Conservation (phyloP, 2,329 filamentous ascomycete species). For the Cladorrhinum sp. region DNA sequence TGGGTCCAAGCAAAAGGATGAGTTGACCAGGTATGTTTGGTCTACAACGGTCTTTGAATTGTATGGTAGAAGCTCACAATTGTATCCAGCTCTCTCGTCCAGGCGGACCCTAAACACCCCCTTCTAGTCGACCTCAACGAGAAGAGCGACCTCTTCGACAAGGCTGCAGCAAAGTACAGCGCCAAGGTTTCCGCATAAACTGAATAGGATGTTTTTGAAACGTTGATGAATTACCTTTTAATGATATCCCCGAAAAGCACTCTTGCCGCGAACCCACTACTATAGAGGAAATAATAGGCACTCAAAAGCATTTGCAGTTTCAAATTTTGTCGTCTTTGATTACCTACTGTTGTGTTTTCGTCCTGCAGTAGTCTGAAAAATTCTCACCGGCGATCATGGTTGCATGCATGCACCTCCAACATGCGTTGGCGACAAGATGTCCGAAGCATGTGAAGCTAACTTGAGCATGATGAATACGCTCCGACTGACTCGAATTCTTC, state of each 20-base stretch:
- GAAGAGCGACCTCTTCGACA: conserved; percentile 86
- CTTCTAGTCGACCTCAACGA: conserved; percentile 72
- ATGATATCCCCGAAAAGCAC: conserved; percentile 15
- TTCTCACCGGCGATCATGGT: background rate
- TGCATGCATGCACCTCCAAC: background rate
- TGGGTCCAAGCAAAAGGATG: conserved; percentile 62
- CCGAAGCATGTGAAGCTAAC: background rate
- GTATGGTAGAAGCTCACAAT: conserved; percentile 23
- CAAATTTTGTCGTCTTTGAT: background rate
- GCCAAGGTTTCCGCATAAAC: conserved; percentile 69
- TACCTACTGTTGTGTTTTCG: background rate
- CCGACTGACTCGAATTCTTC: background rate
- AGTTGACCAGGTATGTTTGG: conserved; percentile 60
- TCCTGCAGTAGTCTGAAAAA: background rate
- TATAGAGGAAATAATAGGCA: background rate
- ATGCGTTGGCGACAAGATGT: background rate
- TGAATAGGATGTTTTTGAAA: background rate
- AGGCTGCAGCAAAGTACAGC: conserved; percentile 80
- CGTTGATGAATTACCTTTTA: conserved; percentile 11
- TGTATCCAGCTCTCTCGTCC: conserved; percentile 49
- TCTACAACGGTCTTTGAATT: background rate
- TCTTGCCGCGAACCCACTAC: background rate
- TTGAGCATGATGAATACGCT: too few species aligned
- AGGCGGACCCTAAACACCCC: conserved; percentile 63
- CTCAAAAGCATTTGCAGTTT: background rate